Evolutionary conservation across 2,329 filamentous ascomycete species (phyloP), one percentile per base, ranked within the genome.

Genomic region (Cladophialophora chaetospira): DNA sequence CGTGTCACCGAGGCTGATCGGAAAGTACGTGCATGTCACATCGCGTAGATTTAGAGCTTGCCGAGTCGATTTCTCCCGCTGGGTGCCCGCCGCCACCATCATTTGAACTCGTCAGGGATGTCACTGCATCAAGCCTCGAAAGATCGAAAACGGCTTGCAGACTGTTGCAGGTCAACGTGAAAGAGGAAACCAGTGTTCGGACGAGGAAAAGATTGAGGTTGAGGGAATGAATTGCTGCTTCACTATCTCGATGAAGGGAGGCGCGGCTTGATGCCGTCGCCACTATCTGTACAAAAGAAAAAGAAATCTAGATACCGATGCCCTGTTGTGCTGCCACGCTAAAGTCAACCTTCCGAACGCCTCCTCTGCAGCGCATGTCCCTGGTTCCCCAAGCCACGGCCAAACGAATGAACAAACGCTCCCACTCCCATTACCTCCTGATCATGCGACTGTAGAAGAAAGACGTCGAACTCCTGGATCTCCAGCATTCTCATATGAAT

Each of bases 401-500:
- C 43, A 10, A 56, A 55, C 19, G 29, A 36, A 44, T 33, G n/a
- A 29, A 25, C 26, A 10, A 40, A 35, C n/a, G n/a, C n/a, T n/a
- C n/a, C 21, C n/a, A 42, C 26, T 25, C 13, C 25, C 35, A 3
- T 42, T 40, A 23, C 4, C 13, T 21, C 13, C n/a, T n/a, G n/a
- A 36, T 60, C 54, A 65, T 61, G 58, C 63, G 53, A 65, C 55
- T 1, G 61, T 58, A 10, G 61, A 53, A 19, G 50, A 64, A 21
- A 64, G 53, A 23, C 63, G 57, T 40, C 57, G 21, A 15, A 49
- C 42, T 4, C 54, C 54, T 26, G 56, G 13, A 26, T 58, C 59
- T 15, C 53, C 68, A 66, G 62, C 72, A 57, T 76, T 74, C 63
- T 79, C 76, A 71, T 88, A 90, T 73, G 85, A 87, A 47, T 90